Evolutionary conservation across 768 basidiomycete species (phyloP), one percentile per base, ranked within the genome.

Genomic region (Boletus reticulatus): DNA sequence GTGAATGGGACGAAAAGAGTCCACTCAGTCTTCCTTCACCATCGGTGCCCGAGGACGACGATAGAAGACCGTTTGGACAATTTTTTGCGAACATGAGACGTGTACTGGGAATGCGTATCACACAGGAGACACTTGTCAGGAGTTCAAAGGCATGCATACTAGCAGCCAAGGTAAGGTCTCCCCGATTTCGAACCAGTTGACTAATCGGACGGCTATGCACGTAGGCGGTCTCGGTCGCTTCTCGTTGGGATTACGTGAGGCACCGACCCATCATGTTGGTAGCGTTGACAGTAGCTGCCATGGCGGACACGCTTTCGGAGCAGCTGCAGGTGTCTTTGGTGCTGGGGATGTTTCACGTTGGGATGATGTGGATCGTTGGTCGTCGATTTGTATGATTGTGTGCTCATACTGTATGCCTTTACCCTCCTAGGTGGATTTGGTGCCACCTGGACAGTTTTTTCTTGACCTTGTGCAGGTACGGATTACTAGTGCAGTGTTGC

Each of bases 271-370:
- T 67, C 27, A 48, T 72, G 5, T 44, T 71, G 50, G 67, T 54
- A 0, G 50, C 63, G 14, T 64, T 77, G 38, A 66, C 73, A 9
- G 57, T 62, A 2, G 71, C 77, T 2, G 79, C 79, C 3, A 61
- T 81, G 27, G 53, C 70, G 20, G 82, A 84, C 67, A 79, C 77
- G 13, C 69, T 78, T 66, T 76, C 75, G 24, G 79, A 80, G 44
- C 67, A 65, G 20, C 56, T 79, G 11, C 52, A 59, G 48, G 61
- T 72, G 16, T 78, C 79, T 0, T 38, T 75, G 1, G 54, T 74
- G 32, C 67, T 83, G 16, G 76, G 72, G 0, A 22, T 71, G 22
- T 52, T 75, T n/a, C 82, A 84, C 63, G 29, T 78, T 6, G 70
- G 52, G 34, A 52, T 66, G 39, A 52, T 77, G 56, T 60, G 60